phyloP scores from a whole-genome alignment of 805 yeast species.

The Pichia exigua region DNA sequence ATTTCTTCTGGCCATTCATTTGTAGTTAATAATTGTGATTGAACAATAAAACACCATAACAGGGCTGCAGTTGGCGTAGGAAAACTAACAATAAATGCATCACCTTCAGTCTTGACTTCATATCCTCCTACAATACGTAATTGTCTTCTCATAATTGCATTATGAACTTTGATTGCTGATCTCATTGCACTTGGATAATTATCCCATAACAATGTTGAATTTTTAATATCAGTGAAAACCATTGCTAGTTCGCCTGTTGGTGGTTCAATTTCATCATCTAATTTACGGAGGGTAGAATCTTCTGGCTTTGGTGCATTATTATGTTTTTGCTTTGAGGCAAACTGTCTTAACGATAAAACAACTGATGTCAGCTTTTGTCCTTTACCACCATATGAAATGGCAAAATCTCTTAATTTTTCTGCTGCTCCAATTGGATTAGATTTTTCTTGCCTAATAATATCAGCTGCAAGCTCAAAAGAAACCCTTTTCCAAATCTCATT shows the following conservation, averaged over 20 bases:
- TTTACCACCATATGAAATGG: conserved; percentile 79
- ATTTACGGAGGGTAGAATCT: conserved; percentile 72
- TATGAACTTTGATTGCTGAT: conserved; percentile 91
- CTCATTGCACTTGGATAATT: conserved; percentile 89
- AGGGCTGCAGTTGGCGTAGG: conserved; percentile 87
- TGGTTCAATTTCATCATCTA: conserved; percentile 87
- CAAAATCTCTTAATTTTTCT: conserved; percentile 86
- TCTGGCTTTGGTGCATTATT: conserved; percentile 44
- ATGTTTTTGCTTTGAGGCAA: conserved; percentile 29
- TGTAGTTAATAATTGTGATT: conserved; percentile 60
- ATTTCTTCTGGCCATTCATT: conserved; percentile 97
- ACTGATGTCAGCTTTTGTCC: conserved; percentile 70
- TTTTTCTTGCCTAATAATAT: conserved; percentile 73
- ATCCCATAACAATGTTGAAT: conserved; percentile 92
- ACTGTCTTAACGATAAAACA: conserved; percentile 63
- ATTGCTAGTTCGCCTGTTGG: conserved; percentile 92
- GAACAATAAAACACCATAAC: conserved; percentile 92
- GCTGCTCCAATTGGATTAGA: conserved; percentile 88
- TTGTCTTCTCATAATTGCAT: conserved; percentile 89
- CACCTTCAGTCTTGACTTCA: conserved; percentile 99
- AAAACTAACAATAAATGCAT: conserved; percentile 96
- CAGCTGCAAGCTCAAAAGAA: conserved; percentile 80
- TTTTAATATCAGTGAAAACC: conserved; percentile 95
- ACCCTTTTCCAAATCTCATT: conserved; percentile 80
- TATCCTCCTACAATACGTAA: conserved; percentile 91